Base-by-base conservation (phyloP, 257 asterid genomes). In the Scutellaria barbata region DNA sequence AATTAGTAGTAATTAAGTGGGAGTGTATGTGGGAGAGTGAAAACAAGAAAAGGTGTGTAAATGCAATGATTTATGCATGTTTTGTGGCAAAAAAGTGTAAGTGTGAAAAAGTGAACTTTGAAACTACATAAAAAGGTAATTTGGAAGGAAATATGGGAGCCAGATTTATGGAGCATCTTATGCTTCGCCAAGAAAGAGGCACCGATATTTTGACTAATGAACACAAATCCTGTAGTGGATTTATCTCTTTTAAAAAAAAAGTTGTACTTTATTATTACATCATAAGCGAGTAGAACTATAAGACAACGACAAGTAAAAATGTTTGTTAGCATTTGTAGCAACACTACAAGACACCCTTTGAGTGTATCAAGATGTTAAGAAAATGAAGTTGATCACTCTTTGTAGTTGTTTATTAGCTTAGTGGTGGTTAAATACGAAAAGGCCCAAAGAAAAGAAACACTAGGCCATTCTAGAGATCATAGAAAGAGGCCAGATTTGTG, bases 141-240 rank as follows among this genome's bases (percentile, higher is more conserved):
- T 51, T 67, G 74, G 81, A 76, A 83, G 77, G 54, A 74, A 68
- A 72, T 20, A 77, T 16, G 54, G 72, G 76, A 46, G 69, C 79
- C 68, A 51, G 56, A 66, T 80, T 78, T 64, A 73, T 48, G 75
- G 79, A 74, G 87, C 76, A 85, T 87, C 92, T 84, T 82, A 68
- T 71, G 87, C 85, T 83, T 74, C 89, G 77, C 88, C 79, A 81
- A 80, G 76, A 88, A 71, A 76, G 95, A 88, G 91, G 98, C 98
- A 92, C 97, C 96, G 89, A 86, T 87, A 81, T 16, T 62, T 83
- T 82, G 85, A 85, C 84, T 83, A 64, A 62, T 47, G 7, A 13
- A 69, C 62, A 51, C 70, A 16, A 10, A 7, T 11, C 30, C 55
- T 50, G 1, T 39, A 8, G 25, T 42, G 45, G 42, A 2, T 47